Evolutionary conservation across 768 basidiomycete species (phyloP).

Genomic region (Gymnopilus dilepis): DNA sequence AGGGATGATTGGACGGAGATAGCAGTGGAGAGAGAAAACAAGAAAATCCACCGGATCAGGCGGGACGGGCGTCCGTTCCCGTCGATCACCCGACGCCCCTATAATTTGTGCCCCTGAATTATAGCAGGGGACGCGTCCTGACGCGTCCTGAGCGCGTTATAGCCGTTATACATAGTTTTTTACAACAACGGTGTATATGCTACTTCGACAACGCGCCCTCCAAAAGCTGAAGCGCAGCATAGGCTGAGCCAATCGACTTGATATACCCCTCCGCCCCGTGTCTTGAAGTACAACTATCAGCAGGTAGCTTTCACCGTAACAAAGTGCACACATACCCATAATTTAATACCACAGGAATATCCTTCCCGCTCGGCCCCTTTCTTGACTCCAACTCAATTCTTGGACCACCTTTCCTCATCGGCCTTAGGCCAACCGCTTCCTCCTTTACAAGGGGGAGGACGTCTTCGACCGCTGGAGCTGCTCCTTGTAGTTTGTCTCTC

Average conservation of each 20-base stretch:
- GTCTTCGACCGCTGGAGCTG: slow-evolving; percentile 49
- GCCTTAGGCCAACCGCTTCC: slow-evolving; percentile 65
- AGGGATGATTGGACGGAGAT: neutral
- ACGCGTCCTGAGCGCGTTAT: too few relatives aligned
- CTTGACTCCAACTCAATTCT: slow-evolving; percentile 39
- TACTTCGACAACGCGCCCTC: slow-evolving; percentile 3
- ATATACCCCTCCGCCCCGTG: slow-evolving; percentile 22
- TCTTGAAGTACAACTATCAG: too few relatives aligned
- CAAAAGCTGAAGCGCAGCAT: slow-evolving; percentile 13
- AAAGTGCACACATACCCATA: slow-evolving; percentile 56
- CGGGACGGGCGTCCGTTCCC: neutral
- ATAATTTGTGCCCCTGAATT: slow-evolving; percentile 1
- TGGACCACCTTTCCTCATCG: slow-evolving; percentile 67
- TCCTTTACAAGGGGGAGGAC: slow-evolving; percentile 51
- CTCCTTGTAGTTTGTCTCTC: slow-evolving; percentile 37
- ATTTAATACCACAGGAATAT: slow-evolving; percentile 25
- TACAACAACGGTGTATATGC: too few relatives aligned
- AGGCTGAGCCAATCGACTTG: slow-evolving; percentile 20
- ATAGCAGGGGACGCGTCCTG: too few relatives aligned
- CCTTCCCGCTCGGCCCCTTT: slow-evolving; percentile 9
- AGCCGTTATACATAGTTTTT: too few relatives aligned
- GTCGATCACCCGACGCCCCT: neutral
- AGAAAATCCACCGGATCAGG: neutral
- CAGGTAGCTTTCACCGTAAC: too few relatives aligned
- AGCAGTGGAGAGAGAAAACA: neutral